Base-by-base conservation (phyloP, 192 early-diverging fungal genomes). In the Umbelopsis sp. region DNA sequence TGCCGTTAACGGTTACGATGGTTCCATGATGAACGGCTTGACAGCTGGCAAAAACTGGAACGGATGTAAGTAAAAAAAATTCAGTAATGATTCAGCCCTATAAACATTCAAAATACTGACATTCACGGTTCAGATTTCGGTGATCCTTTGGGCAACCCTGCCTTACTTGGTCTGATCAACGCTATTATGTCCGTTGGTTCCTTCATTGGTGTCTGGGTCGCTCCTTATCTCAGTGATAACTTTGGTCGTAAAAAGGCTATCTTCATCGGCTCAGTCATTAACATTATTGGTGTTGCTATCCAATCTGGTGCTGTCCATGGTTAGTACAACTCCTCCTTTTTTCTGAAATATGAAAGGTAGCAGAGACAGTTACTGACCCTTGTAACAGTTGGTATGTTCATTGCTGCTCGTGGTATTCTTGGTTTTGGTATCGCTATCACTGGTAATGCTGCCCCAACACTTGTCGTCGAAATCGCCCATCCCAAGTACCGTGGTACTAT, bases 321-420 rank as follows among this genome's bases (percentile, higher is more conserved):
- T 49, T 2, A 6, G n/a, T 49, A 49, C 20, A 21, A 2, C 20
- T n/a, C n/a, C 10, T 12, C 16, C 4, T 49, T 1, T 49, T 49
- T 17, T 17, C 8, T 1, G 2, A 49, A 4, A n/a, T n/a, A 1
- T 17, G 5, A 49, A 49, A 5, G 2, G 0, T 17, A 17, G 4
- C 7, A 41, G 12, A 1, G 1, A 41, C 8, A 17, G 47, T n/a
- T 21, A 49, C 10, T 49, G 8, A 17, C 20, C 16, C 16, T 21
- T 49, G 75, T 72, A 25, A 82, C 75, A 59, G 76, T 82, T 66
- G 84, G 66, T 32, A 82, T 90, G 84, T 83, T 94, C 26, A 84
- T 90, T 26, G 82, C 74, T 49, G 92, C 91, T 45, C 89, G 94
- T 41, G 80, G 91, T 73, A 77, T 96, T 66, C 83, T 86, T 56